Evolutionary conservation across 106 monocot species (phyloP).

Genomic region (Allium cepa): DNA sequence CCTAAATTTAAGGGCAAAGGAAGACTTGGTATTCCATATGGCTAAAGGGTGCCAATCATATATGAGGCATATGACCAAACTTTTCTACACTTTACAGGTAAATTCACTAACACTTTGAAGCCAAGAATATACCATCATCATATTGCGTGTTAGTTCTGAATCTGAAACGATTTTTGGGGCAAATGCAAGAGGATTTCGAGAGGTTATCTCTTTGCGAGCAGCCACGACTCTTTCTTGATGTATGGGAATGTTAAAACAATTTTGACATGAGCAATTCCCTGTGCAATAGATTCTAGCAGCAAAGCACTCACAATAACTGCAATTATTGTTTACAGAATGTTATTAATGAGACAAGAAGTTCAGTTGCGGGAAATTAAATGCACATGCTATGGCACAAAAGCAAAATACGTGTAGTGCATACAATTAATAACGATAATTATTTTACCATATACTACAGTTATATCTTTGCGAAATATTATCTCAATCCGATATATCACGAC

Average conservation of each 20-base stretch:
- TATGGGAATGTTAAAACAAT: slow-evolving; percentile 61
- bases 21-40: no score
- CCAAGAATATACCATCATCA: slow-evolving; percentile 12
- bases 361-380: not conserved
- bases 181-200: slow-evolving; percentile 65
- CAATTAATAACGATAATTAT: not conserved
- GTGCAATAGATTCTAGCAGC: slow-evolving; percentile 69
- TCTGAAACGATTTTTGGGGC: slow-evolving; percentile 50
- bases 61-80: no score
- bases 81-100: no score
- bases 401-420: not conserved
- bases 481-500: not conserved
- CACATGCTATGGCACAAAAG: not conserved
- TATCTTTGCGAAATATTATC: not conserved
- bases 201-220: slow-evolving; percentile 51
- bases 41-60: no score
- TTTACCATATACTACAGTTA: not conserved
- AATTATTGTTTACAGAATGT: not conserved
- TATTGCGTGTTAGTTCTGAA: slow-evolving; percentile 18
- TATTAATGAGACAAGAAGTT: not conserved
- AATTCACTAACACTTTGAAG: no score
- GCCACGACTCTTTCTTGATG: slow-evolving; percentile 46
- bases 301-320: slow-evolving; percentile 83
- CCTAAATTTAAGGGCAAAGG: no score
- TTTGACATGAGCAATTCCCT: slow-evolving; percentile 59